Percentiles rank a stretch among this genome's conserved stretches.
These are phyloP conservation scores for Melanogaster broomeanus DNA, from an alignment of 768 basidiomycete species.

Conservation along the genomic window DNA sequence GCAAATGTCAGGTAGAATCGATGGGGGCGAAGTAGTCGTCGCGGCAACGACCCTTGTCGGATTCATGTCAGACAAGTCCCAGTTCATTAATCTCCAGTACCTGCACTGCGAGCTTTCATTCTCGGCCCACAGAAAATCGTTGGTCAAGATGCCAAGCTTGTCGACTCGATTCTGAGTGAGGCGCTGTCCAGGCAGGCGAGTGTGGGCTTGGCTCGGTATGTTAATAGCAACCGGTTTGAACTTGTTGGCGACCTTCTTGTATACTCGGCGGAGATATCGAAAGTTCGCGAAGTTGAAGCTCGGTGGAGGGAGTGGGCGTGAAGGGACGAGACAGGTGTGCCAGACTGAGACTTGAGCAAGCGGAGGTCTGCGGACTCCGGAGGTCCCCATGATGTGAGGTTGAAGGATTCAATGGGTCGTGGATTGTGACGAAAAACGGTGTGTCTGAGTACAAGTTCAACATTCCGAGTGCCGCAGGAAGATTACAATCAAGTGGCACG, in stretches of 20 bases:
- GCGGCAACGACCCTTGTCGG: constrained; percentile 34
- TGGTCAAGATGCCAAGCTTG: background rate
- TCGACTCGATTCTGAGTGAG: background rate
- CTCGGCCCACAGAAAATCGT: constrained; percentile 1
- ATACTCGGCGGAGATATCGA: background rate
- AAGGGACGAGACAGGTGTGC: no score
- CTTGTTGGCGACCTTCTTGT: constrained; percentile 35
- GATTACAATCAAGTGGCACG: no score
- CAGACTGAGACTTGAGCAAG: no score
- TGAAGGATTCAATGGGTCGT: background rate
- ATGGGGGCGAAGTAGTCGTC: constrained; percentile 36
- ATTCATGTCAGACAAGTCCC: constrained; percentile 41
- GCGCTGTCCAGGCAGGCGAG: background rate
- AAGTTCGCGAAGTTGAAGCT: background rate
- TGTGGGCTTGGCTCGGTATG: constrained; percentile 34
- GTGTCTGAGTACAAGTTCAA: no score
- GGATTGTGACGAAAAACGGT: background rate
- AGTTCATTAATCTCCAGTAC: constrained; percentile 32
- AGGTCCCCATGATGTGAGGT: background rate
- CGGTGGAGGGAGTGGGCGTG: background rate
- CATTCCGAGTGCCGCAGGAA: no score
- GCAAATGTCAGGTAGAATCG: constrained; percentile 29
- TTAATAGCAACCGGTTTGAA: constrained; percentile 33
- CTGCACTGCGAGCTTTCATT: constrained; percentile 5
- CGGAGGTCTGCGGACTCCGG: no score